Conservation (phyloP, 2,329 filamentous ascomycete species). For the Botrytis galanthina region DNA sequence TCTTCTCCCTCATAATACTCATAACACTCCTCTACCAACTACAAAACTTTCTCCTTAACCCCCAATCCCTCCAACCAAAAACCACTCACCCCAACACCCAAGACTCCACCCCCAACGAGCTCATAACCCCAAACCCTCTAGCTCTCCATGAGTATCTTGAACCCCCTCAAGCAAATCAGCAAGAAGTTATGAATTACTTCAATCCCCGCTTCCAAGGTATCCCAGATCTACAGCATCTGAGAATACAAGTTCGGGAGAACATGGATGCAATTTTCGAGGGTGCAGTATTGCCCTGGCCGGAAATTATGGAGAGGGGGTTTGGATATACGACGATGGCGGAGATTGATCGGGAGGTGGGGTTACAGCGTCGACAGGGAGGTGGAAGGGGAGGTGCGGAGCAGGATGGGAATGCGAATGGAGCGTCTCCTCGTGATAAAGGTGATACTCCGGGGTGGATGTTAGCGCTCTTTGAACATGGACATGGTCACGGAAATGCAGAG, state of each 20-base stretch:
- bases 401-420: background rate
- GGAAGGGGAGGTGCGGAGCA: background rate
- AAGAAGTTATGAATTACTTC: background rate
- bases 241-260: background rate
- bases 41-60: background rate
- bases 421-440: background rate
- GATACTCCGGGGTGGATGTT: background rate
- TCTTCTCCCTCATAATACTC: background rate
- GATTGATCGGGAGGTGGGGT: background rate
- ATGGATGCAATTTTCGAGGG: background rate
- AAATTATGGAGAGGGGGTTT: background rate
- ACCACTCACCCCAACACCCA: background rate
- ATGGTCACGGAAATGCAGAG: background rate
- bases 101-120: background rate
- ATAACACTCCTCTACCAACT: background rate
- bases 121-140: too few species aligned
- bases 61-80: background rate
- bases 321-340: background rate
- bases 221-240: background rate
- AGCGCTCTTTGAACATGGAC: background rate
- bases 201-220: background rate
- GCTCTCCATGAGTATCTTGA: background rate
- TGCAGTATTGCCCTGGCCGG: background rate
- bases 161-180: background rate
- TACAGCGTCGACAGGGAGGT: background rate